Evolutionary conservation across 805 yeast species (phyloP).

Genomic region (Starmera quercuum): DNA sequence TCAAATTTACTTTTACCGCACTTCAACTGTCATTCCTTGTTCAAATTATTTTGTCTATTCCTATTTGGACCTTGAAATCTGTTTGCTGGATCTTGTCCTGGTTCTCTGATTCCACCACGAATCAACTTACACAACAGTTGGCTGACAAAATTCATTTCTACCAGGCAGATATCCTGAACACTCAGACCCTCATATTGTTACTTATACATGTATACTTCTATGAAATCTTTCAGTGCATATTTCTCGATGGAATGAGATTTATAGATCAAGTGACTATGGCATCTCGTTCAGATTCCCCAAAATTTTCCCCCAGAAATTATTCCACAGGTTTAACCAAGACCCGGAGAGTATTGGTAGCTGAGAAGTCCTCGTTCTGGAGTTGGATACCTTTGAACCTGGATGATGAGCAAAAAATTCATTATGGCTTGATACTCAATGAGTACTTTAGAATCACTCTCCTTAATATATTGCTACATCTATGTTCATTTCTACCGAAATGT

Average conservation of each 20-base stretch:
- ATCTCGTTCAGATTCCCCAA: no score
- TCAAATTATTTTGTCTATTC: conserved; percentile 3
- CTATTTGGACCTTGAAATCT: not conserved
- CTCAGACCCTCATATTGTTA: conserved; percentile 1
- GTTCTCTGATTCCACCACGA: not conserved
- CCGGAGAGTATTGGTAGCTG: no score
- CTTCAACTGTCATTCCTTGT: conserved; percentile 7
- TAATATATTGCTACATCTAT: conserved; percentile 1
- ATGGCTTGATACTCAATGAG: conserved; percentile 1
- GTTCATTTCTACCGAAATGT: not conserved
- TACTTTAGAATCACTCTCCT: not conserved
- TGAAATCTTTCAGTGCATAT: conserved; percentile 7
- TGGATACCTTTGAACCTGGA: no score
- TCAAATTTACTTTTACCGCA: conserved; percentile 5
- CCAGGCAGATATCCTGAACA: conserved; percentile 1
- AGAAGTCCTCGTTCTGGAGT: no score
- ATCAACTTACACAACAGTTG: not conserved
- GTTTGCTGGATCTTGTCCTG: not conserved
- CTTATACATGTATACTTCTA: conserved; percentile 2
- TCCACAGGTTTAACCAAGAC: no score
- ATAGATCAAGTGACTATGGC: conserved; percentile 6
- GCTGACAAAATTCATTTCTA: not conserved
- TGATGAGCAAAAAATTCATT: not conserved
- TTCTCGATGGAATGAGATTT: conserved; percentile 7
- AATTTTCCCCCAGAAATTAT: no score